phyloP scores from a whole-genome alignment of 306 rosid genomes.

The Cucumis hystrix region DNA sequence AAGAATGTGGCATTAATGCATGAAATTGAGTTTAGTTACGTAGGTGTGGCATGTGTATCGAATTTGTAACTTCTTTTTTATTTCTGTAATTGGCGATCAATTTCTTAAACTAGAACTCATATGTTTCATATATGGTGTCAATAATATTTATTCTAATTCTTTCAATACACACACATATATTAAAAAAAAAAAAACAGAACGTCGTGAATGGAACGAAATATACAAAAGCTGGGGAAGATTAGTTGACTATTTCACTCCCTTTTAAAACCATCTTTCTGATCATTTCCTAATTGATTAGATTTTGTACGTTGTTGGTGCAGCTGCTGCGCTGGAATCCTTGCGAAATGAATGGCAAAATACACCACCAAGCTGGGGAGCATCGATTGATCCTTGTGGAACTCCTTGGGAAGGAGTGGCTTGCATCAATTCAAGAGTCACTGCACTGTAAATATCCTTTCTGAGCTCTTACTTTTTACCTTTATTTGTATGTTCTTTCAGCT shows the following conservation, averaged over 20 bases:
- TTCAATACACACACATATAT: neutral
- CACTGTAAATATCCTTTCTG: conserved; percentile 31
- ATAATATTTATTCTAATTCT: neutral
- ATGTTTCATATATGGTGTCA: neutral
- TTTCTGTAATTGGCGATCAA: neutral
- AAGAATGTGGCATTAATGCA: neutral
- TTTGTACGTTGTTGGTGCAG: conserved; percentile 26
- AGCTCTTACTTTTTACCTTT: neutral
- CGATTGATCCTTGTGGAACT: conserved; percentile 65
- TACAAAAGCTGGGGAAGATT: neutral
- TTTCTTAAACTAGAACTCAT: neutral
- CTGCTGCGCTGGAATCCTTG: conserved; percentile 40
- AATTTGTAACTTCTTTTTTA: neutral
- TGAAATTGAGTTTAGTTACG: neutral
- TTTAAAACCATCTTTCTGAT: neutral
- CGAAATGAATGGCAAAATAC: conserved; percentile 41
- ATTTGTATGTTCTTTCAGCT: neutral
- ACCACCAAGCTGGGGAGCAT: conserved; percentile 79
- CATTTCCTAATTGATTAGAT: neutral
- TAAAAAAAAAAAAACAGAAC: neutral
- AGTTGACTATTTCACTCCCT: neutral
- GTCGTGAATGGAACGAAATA: neutral
- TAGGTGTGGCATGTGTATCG: neutral
- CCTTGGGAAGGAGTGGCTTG: conserved; percentile 90
- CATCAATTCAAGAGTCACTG: conserved; percentile 61